Evolutionary conservation across 2,329 filamentous ascomycete genomes (phyloP), one percentile per base, ranked within the genome.

Genomic region (Metarhizium sp.): DNA sequence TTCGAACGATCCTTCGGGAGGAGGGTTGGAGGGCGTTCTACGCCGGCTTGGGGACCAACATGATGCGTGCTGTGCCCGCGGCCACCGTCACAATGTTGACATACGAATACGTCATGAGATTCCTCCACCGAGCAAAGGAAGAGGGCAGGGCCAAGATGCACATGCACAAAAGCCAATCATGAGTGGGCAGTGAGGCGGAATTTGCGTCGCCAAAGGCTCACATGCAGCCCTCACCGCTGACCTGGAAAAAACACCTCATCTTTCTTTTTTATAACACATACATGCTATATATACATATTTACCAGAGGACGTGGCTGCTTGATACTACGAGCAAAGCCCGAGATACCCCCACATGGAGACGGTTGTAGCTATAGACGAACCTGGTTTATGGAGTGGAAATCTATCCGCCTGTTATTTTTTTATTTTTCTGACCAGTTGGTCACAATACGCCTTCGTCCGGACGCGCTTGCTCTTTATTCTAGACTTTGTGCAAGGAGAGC

Each of bases 1-100:
- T 87, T 69, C 83, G 85, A 59, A 92, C 86, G 2, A 97, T 99
- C 58, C 74, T 96, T 42, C 77, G 76, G 38, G 94, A 99, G 70
- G 94, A 99, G 71, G 94, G 94, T 6, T 96, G 92, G 92, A 81
- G 88, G 59, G 92, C 92, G 3, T 97, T 99, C 65, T 99, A 99
- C 69, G 92, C 92, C 29, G 94, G 94, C 40, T 90, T 99, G 78
- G 94, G 94, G 42, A 96, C 92, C 51, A 99, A 99, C 73, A 89
- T 99, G 84, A 90, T 97, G 78, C 83, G 94, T 55, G 94, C 94
- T 7, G 87, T 99, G 13, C 94, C 94, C 36, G 91, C 94, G 25
- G 92, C 94, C 20, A 95, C 95, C 65, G 96, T 95, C 30, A 99
- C 94, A 3, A 95, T 99, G 87, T 78, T 97, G 67, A 97, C 92